Percentiles rank a stretch among this genome's conserved stretches.
Conservation (phyloP, 495 filamentous ascomycete genomes). For the Xylaria telfairii region DNA sequence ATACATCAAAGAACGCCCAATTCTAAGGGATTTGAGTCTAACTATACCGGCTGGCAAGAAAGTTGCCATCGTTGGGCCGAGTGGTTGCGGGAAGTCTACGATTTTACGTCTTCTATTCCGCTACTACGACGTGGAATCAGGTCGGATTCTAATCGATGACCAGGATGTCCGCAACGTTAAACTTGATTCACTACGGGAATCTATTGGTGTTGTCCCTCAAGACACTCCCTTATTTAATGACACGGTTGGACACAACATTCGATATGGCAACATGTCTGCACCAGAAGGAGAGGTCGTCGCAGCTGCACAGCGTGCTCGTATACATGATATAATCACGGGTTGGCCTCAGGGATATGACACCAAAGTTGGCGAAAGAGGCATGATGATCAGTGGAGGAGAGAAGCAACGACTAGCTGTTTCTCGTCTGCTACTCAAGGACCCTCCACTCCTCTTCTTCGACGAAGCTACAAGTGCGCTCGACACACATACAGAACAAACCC, state of each 20-base stretch:
- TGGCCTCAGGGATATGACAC: conserved; percentile 90
- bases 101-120: conserved; percentile 90
- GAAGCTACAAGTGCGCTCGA: conserved; percentile 97
- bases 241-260: conserved; percentile 93
- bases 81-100: conserved; percentile 95
- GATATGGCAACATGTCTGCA: conserved; percentile 87
- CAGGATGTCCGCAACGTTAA: conserved; percentile 88
- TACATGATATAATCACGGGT: conserved; percentile 78
- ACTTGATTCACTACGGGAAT: conserved; percentile 78
- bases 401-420: conserved; percentile 93
- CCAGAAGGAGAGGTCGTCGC: conserved; percentile 72
- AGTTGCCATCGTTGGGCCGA: conserved; percentile 92
- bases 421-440: conserved; percentile 87
- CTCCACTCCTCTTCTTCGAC: conserved; percentile 92
- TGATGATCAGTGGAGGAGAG: conserved; percentile 98
- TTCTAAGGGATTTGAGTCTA: conserved; percentile 81
- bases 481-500: conserved; percentile 91
- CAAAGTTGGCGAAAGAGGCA: conserved; percentile 91
- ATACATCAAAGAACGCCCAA: conserved; percentile 85
- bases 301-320: conserved; percentile 80
- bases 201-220: conserved; percentile 95
- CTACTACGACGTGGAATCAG: conserved; percentile 88
- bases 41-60: conserved; percentile 96
- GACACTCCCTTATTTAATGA: conserved; percentile 98
- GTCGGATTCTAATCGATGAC: conserved; percentile 88